phyloP scores from a whole-genome alignment of 352 stramenopile genomes.

The Phytopythium sindhum region DNA sequence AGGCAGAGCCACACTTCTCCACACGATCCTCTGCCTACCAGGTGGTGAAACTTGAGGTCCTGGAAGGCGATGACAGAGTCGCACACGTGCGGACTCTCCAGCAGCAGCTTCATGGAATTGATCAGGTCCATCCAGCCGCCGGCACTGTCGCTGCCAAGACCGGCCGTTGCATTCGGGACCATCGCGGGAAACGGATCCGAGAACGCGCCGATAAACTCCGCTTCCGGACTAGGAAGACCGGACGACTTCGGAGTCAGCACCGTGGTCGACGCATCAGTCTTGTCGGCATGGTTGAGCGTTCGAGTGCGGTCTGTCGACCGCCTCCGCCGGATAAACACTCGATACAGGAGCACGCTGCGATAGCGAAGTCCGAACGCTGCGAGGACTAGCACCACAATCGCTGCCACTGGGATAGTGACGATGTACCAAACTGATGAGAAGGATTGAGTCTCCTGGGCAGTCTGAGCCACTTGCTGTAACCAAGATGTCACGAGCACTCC shows the following conservation, averaged over 20 bases:
- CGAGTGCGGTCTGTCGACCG: neutral
- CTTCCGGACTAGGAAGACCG: constrained; percentile 8
- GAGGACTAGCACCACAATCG: constrained; percentile 14
- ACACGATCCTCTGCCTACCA: constrained; percentile 20
- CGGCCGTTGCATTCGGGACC: constrained; percentile 7
- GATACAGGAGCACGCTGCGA: constrained; percentile 17
- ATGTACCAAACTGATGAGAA: constrained; percentile 17
- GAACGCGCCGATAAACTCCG: constrained; percentile 13
- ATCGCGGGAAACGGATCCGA: constrained; percentile 7
- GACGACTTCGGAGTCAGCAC: neutral
- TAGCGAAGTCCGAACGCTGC: constrained; percentile 9
- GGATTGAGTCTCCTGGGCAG: neutral
- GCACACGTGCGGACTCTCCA: constrained; percentile 20
- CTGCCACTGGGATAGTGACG: constrained; percentile 27
- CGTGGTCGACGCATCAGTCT: neutral
- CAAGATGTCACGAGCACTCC: constrained; percentile 31
- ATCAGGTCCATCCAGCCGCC: constrained; percentile 11
- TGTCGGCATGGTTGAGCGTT: neutral
- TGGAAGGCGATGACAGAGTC: constrained; percentile 28
- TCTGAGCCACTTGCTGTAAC: constrained; percentile 20
- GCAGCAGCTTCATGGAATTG: constrained; percentile 15
- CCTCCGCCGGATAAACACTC: constrained; percentile 2
- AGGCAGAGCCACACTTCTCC: constrained; percentile 35
- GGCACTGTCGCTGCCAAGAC: constrained; percentile 13
- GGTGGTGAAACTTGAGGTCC: constrained; percentile 28